Evolutionary conservation across 2,329 filamentous ascomycete genomes (phyloP).

Genomic region (Fonsecaea multimorphosa): DNA sequence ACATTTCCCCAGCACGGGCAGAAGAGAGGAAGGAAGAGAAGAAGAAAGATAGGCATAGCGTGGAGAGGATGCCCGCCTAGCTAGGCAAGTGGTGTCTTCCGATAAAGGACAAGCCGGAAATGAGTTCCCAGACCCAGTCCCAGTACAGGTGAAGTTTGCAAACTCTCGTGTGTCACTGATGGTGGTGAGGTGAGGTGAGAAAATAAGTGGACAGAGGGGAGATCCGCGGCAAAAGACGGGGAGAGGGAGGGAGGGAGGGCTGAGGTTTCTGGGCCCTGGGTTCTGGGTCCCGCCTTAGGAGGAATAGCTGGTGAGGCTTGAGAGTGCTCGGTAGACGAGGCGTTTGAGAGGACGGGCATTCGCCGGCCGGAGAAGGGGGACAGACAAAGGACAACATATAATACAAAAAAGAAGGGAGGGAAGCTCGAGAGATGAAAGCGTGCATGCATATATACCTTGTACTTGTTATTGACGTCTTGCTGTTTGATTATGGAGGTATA

Average conservation of each 20-base stretch:
- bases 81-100: neutral
- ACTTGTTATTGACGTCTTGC: too few relatives aligned
- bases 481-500: too few relatives aligned
- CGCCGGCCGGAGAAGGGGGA: neutral
- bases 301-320: neutral
- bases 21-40: neutral
- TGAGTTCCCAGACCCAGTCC: neutral
- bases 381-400: neutral
- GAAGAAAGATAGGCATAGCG: neutral
- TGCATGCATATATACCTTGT: too few relatives aligned
- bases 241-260: neutral
- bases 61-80: neutral
- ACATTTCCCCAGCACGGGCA: neutral
- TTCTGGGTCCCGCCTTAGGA: neutral
- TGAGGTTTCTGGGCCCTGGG: neutral
- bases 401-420: too few relatives aligned
- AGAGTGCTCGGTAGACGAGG: neutral
- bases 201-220: neutral
- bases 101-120: neutral
- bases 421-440: too few relatives aligned
- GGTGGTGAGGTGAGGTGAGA: neutral
- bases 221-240: conserved; percentile 4
- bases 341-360: neutral
- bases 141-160: neutral
- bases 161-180: neutral